A percentile compares a stretch with the other conserved stretches of the same genome.
phyloP scores from a whole-genome alignment of 192 early-diverging fungal genomes.

The Coemansia sp. region DNA sequence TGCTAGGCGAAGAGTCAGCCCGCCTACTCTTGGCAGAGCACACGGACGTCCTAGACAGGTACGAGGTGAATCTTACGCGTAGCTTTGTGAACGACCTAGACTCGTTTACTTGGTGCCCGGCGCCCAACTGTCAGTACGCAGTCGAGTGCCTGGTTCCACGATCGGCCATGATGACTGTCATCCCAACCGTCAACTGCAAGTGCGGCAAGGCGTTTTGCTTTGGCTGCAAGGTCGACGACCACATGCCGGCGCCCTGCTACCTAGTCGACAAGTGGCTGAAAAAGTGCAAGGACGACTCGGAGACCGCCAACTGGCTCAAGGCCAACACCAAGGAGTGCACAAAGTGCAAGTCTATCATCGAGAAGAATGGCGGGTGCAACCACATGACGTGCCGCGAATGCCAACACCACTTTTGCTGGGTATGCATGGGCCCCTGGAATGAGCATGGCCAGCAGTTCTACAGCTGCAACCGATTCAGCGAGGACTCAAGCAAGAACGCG shows the following conservation, averaged over 20 bases:
- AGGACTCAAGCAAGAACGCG: constrained; percentile 82
- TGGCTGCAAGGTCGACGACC: constrained; percentile 80
- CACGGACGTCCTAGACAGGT: constrained; percentile 58
- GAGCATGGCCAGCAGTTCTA: constrained; percentile 97
- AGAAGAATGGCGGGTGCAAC: constrained; percentile 99
- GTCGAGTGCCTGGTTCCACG: constrained; percentile 83
- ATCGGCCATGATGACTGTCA: constrained; percentile 63
- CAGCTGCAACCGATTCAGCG: constrained; percentile 96
- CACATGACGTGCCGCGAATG: constrained; percentile 99
- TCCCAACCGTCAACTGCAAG: constrained; percentile 84
- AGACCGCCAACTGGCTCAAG: constrained; percentile 97
- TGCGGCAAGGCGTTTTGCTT: constrained; percentile 88
- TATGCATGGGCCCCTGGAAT: constrained; percentile 96
- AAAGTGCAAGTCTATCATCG: constrained; percentile 92
- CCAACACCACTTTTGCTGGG: constrained; percentile 98
- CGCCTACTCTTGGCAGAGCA: constrained; percentile 61
- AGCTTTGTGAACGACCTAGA: constrained; percentile 90
- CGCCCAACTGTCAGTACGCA: constrained; percentile 92
- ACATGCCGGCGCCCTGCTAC: constrained; percentile 83
- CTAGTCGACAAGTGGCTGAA: constrained; percentile 86
- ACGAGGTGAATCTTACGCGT: constrained; percentile 63
- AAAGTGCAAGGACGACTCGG: constrained; percentile 97
- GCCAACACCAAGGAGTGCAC: constrained; percentile 94
- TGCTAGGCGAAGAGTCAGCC: constrained; percentile 82
- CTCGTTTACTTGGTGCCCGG: constrained; percentile 89